These are phyloP conservation scores for Scheffersomyces titani DNA, from an alignment of 1,139 yeast genomes.

Conservation along the genomic window DNA sequence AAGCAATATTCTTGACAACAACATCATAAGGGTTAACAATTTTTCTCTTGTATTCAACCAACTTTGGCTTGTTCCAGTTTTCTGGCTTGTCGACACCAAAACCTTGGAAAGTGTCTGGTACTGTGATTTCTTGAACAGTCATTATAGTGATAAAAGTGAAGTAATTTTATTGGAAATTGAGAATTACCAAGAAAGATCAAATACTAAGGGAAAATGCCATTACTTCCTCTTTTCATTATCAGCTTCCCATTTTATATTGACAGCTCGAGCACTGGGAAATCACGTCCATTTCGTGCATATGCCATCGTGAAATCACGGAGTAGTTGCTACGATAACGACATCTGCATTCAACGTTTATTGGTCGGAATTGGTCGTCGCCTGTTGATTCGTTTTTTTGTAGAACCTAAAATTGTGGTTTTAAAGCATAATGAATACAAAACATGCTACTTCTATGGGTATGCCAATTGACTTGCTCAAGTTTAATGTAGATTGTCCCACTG, in stretches of 20 bases:
- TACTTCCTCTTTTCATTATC: neutral
- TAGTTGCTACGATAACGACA: neutral
- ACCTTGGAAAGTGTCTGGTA: conserved; percentile 45
- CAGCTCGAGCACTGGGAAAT: neutral
- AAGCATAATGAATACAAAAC: too few species aligned
- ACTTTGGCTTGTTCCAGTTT: conserved; percentile 46
- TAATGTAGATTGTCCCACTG: neutral
- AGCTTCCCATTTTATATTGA: neutral
- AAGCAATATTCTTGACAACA: conserved; percentile 45
- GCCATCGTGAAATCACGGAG: neutral
- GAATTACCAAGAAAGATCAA: neutral
- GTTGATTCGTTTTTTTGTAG: neutral
- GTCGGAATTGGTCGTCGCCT: neutral
- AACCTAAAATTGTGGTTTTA: neutral
- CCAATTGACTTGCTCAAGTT: neutral
- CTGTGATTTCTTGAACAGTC: conserved; percentile 5
- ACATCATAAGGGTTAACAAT: conserved; percentile 41
- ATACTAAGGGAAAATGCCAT: too few species aligned
- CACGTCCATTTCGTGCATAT: neutral
- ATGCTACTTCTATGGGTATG: neutral
- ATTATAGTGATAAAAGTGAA: conserved; percentile 2
- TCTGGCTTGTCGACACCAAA: conserved; percentile 39
- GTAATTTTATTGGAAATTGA: neutral
- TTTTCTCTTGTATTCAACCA: conserved; percentile 42
- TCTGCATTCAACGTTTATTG: neutral